Percentiles rank a stretch among this genome's conserved stretches.
These are phyloP conservation scores for Artemisia annua DNA, from an alignment of 129 eudicot species.

Conservation along the genomic window DNA sequence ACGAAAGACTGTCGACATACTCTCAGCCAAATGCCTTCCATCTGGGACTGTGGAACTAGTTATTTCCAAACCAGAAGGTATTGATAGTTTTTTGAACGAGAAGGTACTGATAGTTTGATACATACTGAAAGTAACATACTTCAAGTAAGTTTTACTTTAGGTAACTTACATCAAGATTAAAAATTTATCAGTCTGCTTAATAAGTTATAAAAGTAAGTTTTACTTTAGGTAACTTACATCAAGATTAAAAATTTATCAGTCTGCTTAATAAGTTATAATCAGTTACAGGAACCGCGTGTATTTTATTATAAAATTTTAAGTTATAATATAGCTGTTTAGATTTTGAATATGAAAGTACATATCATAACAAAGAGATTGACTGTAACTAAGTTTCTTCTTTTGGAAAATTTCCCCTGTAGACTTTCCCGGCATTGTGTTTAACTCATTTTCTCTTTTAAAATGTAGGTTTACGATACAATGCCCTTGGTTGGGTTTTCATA, in stretches of 20 bases:
- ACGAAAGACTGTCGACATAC: constrained; percentile 61
- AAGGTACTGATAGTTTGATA: constrained; percentile 40
- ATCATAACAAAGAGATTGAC: neutral
- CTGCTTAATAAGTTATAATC: too few relatives aligned
- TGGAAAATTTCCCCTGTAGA: too few relatives aligned
- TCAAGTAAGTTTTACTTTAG: too few relatives aligned
- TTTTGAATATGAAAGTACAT: neutral
- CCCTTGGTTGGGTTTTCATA: constrained; percentile 72
- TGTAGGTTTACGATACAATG: constrained; percentile 70
- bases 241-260: too few relatives aligned
- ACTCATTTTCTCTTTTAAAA: neutral
- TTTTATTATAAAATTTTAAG: neutral
- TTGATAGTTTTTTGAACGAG: constrained; percentile 45
- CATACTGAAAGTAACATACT: neutral
- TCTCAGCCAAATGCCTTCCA: constrained; percentile 79
- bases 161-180: too few relatives aligned
- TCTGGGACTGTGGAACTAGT: constrained; percentile 83
- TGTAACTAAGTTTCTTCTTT: too few relatives aligned
- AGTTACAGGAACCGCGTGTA: neutral
- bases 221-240: too few relatives aligned
- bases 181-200: too few relatives aligned
- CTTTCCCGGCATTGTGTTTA: too few relatives aligned
- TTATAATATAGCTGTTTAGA: neutral
- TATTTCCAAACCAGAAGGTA: constrained; percentile 86
- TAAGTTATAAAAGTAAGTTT: too few relatives aligned